Percentiles rank a stretch among this genome's conserved stretches.
Evolutionary conservation across 2,329 filamentous ascomycete genomes (phyloP).

Genomic region (Pyrenophora seminiperda): DNA sequence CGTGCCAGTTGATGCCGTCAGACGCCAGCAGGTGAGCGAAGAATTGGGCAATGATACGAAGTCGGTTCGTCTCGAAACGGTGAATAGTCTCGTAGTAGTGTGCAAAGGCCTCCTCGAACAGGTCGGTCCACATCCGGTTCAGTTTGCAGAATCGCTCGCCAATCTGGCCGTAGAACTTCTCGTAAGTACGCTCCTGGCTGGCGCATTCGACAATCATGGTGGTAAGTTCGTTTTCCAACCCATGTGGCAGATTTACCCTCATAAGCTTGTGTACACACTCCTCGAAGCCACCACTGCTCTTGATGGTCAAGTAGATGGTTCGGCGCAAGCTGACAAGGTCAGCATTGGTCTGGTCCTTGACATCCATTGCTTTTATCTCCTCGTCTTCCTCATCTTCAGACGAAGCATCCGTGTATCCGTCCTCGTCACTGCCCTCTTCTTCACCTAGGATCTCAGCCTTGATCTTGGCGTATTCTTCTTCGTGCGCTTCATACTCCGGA

Average conservation of each 20-base stretch:
- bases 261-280: slow-evolving; percentile 97
- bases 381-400: slow-evolving; percentile 75
- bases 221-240: slow-evolving; percentile 86
- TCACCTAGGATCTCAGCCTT: slow-evolving; percentile 95
- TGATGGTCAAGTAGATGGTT: slow-evolving; percentile 96
- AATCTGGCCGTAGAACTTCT: slow-evolving; percentile 94
- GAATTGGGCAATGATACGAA: slow-evolving; percentile 93
- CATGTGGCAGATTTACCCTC: slow-evolving; percentile 79
- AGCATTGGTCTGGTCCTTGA: slow-evolving; percentile 97
- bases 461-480: slow-evolving; percentile 85
- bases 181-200: slow-evolving; percentile 94
- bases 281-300: slow-evolving; percentile 94
- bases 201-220: slow-evolving; percentile 98
- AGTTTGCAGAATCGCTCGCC: slow-evolving; percentile 95
- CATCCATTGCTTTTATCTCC: slow-evolving; percentile 84
- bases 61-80: slow-evolving; percentile 91
- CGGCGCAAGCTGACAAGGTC: slow-evolving; percentile 91
- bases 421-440: slow-evolving; percentile 69
- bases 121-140: slow-evolving; percentile 89
- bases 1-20: slow-evolving; percentile 92
- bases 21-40: slow-evolving; percentile 89
- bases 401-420: slow-evolving; percentile 67
- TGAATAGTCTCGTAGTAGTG: slow-evolving; percentile 98
- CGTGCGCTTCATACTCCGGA: slow-evolving; percentile 84
- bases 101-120: slow-evolving; percentile 87